These are phyloP conservation scores for Dendrocalamus latiflorus DNA, from an alignment of 202 grass and related monocot species.

Conservation along the genomic window DNA sequence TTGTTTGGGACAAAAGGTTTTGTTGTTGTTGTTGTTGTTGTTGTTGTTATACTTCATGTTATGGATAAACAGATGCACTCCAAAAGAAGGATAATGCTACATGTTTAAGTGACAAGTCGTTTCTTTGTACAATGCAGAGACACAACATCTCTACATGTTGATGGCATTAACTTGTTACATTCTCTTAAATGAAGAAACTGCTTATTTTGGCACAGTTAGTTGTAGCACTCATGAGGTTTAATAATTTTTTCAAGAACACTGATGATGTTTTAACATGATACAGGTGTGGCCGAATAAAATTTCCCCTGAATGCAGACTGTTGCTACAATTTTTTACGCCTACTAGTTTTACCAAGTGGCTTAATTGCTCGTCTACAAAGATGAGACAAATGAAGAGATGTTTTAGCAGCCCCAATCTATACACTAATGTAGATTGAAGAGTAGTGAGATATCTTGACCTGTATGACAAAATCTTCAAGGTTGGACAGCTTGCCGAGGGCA, in stretches of 20 bases:
- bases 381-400: background rate
- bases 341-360: background rate
- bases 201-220: background rate
- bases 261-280: background rate
- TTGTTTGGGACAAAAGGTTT: no score
- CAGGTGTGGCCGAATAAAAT: background rate
- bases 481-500: slow-evolving; percentile 72
- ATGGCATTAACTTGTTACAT: background rate
- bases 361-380: background rate
- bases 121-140: slow-evolving; percentile 18
- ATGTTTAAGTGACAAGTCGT: slow-evolving; percentile 18
- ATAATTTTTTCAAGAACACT: no score
- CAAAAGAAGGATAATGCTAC: background rate
- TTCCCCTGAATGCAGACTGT: background rate
- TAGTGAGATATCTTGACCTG: slow-evolving; percentile 45
- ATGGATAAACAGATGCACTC: slow-evolving; percentile 6
- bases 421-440: background rate
- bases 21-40: no score
- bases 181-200: background rate
- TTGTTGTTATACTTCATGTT: background rate
- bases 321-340: slow-evolving; percentile 1
- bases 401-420: background rate
- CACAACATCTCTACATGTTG: background rate
- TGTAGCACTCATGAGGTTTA: background rate
- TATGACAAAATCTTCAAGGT: slow-evolving; percentile 79